Conservation (phyloP, 768 basidiomycete species). For the Mycena crocata region DNA sequence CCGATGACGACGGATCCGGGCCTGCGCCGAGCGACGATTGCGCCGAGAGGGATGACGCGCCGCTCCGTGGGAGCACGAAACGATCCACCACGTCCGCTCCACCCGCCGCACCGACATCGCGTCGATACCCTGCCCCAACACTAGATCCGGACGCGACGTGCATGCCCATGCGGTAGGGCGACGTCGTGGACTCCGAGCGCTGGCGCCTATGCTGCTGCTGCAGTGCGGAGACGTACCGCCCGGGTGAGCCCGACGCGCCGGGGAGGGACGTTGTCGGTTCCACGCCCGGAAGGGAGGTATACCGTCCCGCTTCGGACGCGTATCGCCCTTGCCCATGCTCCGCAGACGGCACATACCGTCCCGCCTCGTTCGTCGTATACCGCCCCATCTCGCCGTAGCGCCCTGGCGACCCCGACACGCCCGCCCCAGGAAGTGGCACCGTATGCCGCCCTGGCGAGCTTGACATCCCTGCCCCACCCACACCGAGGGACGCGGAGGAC, state of each 20-base stretch:
- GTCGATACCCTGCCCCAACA: constrained; percentile 3
- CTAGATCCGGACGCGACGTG: constrained; percentile 4
- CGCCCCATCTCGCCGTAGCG: constrained; percentile 1
- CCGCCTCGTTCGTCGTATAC: constrained; percentile 12
- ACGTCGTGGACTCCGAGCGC: constrained; percentile 14
- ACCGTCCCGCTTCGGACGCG: too few relatives aligned
- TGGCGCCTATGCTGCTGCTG: constrained; percentile 7
- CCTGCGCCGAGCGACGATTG: constrained; percentile 8
- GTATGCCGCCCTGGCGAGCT: constrained; percentile 23
- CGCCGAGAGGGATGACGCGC: constrained; percentile 12
- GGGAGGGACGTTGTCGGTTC: too few relatives aligned
- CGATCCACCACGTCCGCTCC: constrained; percentile 26
- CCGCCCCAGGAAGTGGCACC: constrained; percentile 2
- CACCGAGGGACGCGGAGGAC: constrained; percentile 38
- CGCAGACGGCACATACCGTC: too few relatives aligned
- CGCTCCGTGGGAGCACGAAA: constrained; percentile 27
- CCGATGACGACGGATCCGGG: background rate
- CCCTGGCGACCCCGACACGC: constrained; percentile 11
- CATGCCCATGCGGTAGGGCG: constrained; percentile 32
- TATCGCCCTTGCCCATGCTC: too few relatives aligned
- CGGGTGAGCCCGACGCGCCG: constrained; percentile 11
- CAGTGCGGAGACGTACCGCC: constrained; percentile 12
- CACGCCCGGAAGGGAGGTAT: too few relatives aligned
- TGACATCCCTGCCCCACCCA: background rate
- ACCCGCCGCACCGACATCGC: background rate